Evolutionary conservation across 495 filamentous ascomycete genomes (phyloP), one percentile per base, ranked within the genome.

Genomic region (Talaromyces thailandensis): DNA sequence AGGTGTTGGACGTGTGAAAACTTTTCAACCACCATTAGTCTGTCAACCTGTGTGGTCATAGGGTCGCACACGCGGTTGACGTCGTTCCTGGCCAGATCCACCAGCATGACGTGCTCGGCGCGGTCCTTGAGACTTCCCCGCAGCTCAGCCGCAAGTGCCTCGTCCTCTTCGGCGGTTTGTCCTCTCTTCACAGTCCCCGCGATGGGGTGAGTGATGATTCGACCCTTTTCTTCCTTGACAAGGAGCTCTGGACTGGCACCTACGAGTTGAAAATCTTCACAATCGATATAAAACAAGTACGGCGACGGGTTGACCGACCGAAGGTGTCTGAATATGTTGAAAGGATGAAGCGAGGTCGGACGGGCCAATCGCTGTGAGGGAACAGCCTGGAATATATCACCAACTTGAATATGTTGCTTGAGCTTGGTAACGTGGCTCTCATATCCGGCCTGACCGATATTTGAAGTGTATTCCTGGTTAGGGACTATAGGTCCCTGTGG

Each of bases 1-100:
- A 98, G 82, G 71, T 98, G 94, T 81, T 98, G 95, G 28, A 98
- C 94, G 69, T 98, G 95, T 21, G 86, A 90, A 79, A 98, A 98
- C 61, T 87, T 86, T 75, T 98, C 92, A 56, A 98, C 93, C 2
- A 92, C 89, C 94, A 98, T 98, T 56, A 98, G 78, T 3, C 89
- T 81, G 74, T 98, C 94, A 7, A 97, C 93, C 52, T 87, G 84
- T 8, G 92, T 96, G 12, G 91, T 89, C 12, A 84, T 78, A 2
- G 94, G 94, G 73, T 97, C 93, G 76, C 93, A 96, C 14, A 98
- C 89, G 11, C 94, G 88, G 75, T 97, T 98, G 61, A 98, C 83
- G 70, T 98, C 94, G 77, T 98, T 98, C 56, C 94, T 85, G 6
- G 94, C 94, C 21, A 98, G 80, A 70, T 98, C 94, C n/a, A 98